Percentiles rank a stretch among this genome's conserved stretches.
These are phyloP conservation scores for Vigna mungo DNA, from an alignment of 306 rosid genomes.

Conservation along the genomic window DNA sequence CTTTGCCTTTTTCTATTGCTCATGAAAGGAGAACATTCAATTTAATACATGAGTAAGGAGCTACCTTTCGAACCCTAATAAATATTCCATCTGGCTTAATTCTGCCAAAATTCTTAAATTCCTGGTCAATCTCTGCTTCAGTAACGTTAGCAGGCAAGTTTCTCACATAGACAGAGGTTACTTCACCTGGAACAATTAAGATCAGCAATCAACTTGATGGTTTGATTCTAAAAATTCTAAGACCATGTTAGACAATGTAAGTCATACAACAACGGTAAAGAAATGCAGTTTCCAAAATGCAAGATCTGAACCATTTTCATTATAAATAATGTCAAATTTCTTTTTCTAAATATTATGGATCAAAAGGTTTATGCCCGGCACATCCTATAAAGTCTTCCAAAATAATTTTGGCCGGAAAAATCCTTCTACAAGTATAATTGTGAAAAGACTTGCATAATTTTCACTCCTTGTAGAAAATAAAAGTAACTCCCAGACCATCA, in stretches of 20 bases:
- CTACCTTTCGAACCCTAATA: constrained; percentile 81
- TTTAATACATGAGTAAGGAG: constrained; percentile 23
- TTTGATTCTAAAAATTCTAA: constrained; percentile 23
- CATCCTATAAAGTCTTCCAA: constrained; percentile 2
- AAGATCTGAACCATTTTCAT: neutral
- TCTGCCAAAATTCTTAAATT: constrained; percentile 81
- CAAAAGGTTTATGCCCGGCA: constrained; percentile 1
- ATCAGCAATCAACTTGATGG: constrained; percentile 42
- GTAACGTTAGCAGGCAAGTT: constrained; percentile 85
- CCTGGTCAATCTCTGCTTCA: constrained; percentile 80
- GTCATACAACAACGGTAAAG: neutral
- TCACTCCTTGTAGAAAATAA: neutral
- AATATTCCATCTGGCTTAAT: constrained; percentile 87
- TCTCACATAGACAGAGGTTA: constrained; percentile 90
- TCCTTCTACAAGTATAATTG: neutral
- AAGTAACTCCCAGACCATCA: neutral
- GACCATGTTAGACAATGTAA: constrained; percentile 1
- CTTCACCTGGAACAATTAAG: constrained; percentile 68
- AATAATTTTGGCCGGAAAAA: constrained; percentile 12
- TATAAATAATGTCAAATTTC: constrained; percentile 18
- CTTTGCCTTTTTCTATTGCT: constrained; percentile 34
- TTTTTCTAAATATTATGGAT: constrained; percentile 1
- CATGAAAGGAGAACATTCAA: neutral
- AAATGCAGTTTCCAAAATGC: constrained; percentile 24
- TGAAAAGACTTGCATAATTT: neutral